Conservation (phyloP, 129 eudicot genomes). For the Centaurea solstitialis region DNA sequence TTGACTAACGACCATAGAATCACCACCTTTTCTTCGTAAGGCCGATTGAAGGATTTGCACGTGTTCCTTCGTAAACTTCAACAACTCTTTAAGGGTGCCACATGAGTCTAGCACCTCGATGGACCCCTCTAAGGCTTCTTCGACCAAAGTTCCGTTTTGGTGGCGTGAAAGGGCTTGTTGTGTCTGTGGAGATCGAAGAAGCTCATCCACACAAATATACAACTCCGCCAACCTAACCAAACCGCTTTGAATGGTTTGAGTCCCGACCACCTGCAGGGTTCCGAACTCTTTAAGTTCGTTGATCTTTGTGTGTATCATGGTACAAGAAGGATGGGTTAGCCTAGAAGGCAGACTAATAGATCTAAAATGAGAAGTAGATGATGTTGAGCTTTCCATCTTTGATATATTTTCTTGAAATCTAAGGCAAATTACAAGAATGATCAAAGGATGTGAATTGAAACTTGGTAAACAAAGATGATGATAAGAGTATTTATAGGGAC, state of each 20-base stretch:
- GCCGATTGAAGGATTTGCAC: conserved; percentile 51
- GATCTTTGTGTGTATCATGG: conserved; percentile 6
- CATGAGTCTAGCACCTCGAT: conserved; percentile 44
- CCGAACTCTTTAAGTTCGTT: conserved; percentile 35
- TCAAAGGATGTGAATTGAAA: conserved; percentile 7
- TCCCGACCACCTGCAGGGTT: neutral
- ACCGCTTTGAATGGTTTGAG: conserved; percentile 35
- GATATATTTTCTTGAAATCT: neutral
- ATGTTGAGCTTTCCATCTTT: conserved; percentile 17
- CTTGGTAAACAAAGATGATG: conserved; percentile 10
- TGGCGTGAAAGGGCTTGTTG: conserved; percentile 41
- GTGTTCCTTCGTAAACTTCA: conserved; percentile 37
- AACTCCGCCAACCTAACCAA: conserved; percentile 49
- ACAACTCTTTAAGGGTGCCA: conserved; percentile 26
- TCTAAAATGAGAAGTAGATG: conserved; percentile 30
- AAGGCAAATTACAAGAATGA: conserved; percentile 6
- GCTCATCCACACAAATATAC: conserved; percentile 43
- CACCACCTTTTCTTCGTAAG: conserved; percentile 43
- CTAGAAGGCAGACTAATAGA: conserved; percentile 47
- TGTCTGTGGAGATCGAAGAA: conserved; percentile 34
- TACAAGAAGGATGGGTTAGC: conserved; percentile 7
- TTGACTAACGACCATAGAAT: conserved; percentile 16
- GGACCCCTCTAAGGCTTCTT: conserved; percentile 41
- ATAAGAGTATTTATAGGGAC: conserved; percentile 23
- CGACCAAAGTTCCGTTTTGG: conserved; percentile 16